Evolutionary conservation across 2,329 filamentous ascomycete species (phyloP).

Genomic region (Tolypocladium nubicola): DNA sequence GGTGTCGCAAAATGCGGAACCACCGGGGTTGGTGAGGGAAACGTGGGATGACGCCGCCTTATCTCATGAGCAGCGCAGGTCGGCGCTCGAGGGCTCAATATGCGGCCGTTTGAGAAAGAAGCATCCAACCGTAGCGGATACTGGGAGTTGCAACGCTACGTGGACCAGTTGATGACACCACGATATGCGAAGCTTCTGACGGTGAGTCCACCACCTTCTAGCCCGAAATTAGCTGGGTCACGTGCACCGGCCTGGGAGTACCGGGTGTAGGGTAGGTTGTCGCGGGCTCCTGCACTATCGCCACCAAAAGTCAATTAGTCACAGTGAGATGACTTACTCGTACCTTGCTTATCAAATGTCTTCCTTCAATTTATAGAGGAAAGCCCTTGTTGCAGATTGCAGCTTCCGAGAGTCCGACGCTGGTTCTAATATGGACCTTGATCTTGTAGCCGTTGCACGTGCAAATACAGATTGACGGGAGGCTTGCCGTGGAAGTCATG

Average conservation of each 20-base stretch:
- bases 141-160: neutral
- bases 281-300: neutral
- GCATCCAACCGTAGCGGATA: slow-evolving; percentile 8
- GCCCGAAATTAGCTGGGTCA: slow-evolving; percentile 20
- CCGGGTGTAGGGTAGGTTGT: slow-evolving; percentile 1
- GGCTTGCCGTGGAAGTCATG: neutral
- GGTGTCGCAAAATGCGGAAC: slow-evolving; percentile 21
- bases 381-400: neutral
- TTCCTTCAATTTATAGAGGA: neutral
- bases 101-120: neutral
- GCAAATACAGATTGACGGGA: neutral
- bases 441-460: too few relatives aligned
- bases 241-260: slow-evolving; percentile 10
- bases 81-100: slow-evolving; percentile 6
- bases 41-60: slow-evolving; percentile 13
- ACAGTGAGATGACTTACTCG: neutral
- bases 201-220: slow-evolving; percentile 14
- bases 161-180: slow-evolving; percentile 16
- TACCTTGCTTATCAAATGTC: neutral
- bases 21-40: slow-evolving; percentile 17
- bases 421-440: too few relatives aligned
- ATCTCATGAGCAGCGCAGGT: slow-evolving; percentile 21
- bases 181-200: slow-evolving; percentile 12
- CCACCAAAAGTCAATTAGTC: neutral
- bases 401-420: neutral